These are phyloP conservation scores for Mucor plumbeus DNA, from an alignment of 371 early-diverging fungal genomes.

Conservation along the genomic window DNA sequence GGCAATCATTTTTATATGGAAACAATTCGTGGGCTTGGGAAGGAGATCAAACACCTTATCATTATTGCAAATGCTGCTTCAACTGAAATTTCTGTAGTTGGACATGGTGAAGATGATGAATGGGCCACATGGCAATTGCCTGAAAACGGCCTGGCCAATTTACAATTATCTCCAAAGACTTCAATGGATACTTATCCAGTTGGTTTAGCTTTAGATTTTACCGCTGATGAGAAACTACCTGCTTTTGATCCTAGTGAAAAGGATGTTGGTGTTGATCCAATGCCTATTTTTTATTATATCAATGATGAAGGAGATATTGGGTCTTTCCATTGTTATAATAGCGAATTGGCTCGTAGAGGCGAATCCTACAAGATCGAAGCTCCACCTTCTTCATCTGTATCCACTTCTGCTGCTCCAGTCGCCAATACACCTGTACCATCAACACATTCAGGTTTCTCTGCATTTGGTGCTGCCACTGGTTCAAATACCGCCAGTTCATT, in stretches of 20 bases:
- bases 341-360: constrained; percentile 37
- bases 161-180: constrained; percentile 45
- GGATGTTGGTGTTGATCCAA: constrained; percentile 36
- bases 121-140: constrained; percentile 52
- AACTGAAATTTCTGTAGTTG: constrained; percentile 46
- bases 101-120: constrained; percentile 37
- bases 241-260: constrained; percentile 43
- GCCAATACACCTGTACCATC: background rate
- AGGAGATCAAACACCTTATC: constrained; percentile 35
- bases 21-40: constrained; percentile 41
- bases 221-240: constrained; percentile 42
- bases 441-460: constrained; percentile 8
- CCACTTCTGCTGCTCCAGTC: background rate
- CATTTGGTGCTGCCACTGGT: constrained; percentile 10
- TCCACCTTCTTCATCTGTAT: background rate
- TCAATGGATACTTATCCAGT: constrained; percentile 49
- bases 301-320: constrained; percentile 52
- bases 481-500: constrained; percentile 10
- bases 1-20: constrained; percentile 50
- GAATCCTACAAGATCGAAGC: constrained; percentile 23
- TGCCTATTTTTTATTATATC: constrained; percentile 47
- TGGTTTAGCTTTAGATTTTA: constrained; percentile 50
- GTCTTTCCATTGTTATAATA: constrained; percentile 48
- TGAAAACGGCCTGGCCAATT: constrained; percentile 33
- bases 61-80: constrained; percentile 48